A percentile compares a stretch with the other conserved stretches of the same genome.
These are phyloP conservation scores for Fraxinus baroniana DNA, from an alignment of 305 asterid species.

Conservation along the genomic window DNA sequence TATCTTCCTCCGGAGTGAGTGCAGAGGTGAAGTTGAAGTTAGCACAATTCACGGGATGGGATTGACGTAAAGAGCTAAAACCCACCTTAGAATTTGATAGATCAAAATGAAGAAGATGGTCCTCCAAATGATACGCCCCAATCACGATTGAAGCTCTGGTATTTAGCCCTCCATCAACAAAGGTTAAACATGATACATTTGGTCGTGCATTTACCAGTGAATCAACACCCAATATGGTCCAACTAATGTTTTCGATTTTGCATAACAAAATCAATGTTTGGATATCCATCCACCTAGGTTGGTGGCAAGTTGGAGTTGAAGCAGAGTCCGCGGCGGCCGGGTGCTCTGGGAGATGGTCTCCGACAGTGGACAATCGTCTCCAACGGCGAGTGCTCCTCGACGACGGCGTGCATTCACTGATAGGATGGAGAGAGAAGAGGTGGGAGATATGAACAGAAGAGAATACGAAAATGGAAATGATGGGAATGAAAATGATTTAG, in stretches of 20 bases:
- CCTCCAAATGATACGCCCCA: constrained; percentile 26
- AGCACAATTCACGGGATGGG: constrained; percentile 12
- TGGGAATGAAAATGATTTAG: no score
- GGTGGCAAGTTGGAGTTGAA: constrained; percentile 32
- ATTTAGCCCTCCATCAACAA: constrained; percentile 44
- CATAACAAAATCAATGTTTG: constrained; percentile 41
- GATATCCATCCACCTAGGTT: constrained; percentile 23
- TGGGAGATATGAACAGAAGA: no score
- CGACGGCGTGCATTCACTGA: no score
- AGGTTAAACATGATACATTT: constrained; percentile 41
- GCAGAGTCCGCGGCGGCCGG: constrained; percentile 21
- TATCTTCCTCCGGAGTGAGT: neutral
- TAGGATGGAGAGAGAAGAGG: no score
- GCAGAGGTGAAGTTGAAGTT: constrained; percentile 16
- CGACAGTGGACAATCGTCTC: no score
- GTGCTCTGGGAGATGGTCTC: no score
- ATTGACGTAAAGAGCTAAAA: constrained; percentile 17
- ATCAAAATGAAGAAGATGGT: constrained; percentile 32
- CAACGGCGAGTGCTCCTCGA: no score
- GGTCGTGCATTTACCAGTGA: constrained; percentile 34
- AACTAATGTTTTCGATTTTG: constrained; percentile 33
- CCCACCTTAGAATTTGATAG: constrained; percentile 25
- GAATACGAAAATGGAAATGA: no score
- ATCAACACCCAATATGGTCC: constrained; percentile 42
- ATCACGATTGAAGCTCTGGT: constrained; percentile 25